Percentiles rank a stretch among this genome's conserved stretches.
These are phyloP conservation scores for Sisymbrium irio DNA, from an alignment of 345 rosid genomes.

Conservation along the genomic window DNA sequence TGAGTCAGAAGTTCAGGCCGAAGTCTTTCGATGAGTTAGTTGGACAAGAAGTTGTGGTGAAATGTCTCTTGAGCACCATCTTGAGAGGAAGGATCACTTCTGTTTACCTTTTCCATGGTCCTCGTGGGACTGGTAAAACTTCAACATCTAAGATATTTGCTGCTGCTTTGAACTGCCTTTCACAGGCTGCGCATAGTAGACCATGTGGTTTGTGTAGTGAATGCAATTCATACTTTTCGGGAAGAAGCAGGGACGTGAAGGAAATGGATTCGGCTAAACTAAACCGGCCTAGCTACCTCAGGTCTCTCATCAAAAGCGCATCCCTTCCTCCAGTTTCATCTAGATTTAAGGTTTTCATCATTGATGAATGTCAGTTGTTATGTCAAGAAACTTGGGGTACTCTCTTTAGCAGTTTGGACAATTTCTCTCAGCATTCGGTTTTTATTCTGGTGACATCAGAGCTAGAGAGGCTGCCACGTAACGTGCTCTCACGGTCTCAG, in stretches of 20 bases:
- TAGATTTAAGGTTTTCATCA: constrained; percentile 66
- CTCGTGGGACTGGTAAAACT: constrained; percentile 93
- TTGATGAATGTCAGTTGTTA: constrained; percentile 90
- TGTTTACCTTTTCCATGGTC: constrained; percentile 82
- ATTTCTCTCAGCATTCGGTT: constrained; percentile 60
- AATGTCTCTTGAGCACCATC: constrained; percentile 73
- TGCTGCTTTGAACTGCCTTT: constrained; percentile 87
- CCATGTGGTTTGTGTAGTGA: constrained; percentile 91
- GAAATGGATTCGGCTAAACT: constrained; percentile 76
- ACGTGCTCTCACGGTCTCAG: constrained; percentile 73
- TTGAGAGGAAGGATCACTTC: constrained; percentile 72
- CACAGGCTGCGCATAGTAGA: constrained; percentile 55
- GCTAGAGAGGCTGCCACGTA: constrained; percentile 73
- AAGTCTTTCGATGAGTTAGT: constrained; percentile 75
- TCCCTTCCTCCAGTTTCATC: constrained; percentile 65
- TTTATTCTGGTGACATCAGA: constrained; percentile 82
- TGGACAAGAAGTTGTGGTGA: constrained; percentile 78
- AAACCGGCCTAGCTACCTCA: constrained; percentile 50
- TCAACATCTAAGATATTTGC: constrained; percentile 87
- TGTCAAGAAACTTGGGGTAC: constrained; percentile 72
- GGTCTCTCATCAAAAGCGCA: constrained; percentile 71
- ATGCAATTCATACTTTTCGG: constrained; percentile 62
- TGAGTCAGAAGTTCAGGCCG: constrained; percentile 76
- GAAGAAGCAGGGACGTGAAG: constrained; percentile 63
- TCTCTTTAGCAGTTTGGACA: constrained; percentile 63